A percentile compares a stretch with the other conserved stretches of the same genome.
These are phyloP conservation scores for Fistulinella cinereoalba DNA, from an alignment of 1,284 basidiomycete species.

Conservation along the genomic window DNA sequence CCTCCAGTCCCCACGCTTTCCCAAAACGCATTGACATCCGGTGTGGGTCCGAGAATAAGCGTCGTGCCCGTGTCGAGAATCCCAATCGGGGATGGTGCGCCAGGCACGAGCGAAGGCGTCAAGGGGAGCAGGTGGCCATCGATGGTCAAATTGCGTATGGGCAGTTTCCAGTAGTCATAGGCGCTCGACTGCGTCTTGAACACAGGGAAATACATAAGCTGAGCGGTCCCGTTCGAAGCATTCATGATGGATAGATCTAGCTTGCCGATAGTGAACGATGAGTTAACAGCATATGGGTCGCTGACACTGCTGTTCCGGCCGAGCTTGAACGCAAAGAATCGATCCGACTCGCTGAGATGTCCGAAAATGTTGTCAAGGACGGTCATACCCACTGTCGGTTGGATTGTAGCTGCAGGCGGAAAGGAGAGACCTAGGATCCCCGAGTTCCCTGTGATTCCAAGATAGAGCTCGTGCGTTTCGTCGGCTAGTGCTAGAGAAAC, in stretches of 20 bases:
- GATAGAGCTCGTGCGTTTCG: conserved; percentile 42
- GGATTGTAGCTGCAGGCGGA: conserved; percentile 47
- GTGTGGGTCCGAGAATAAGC: conserved; percentile 50
- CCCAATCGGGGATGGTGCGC: conserved; percentile 44
- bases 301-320: conserved; percentile 32
- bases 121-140: conserved; percentile 41
- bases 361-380: conserved; percentile 51
- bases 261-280: conserved; percentile 53
- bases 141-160: conserved; percentile 45
- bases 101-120: conserved; percentile 46
- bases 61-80: conserved; percentile 61
- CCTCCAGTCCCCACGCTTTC: conserved; percentile 39
- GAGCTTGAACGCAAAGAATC: conserved; percentile 53
- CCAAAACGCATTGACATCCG: conserved; percentile 53
- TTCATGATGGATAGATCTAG: conserved; percentile 41
- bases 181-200: conserved; percentile 36
- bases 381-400: conserved; percentile 41
- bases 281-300: conserved; percentile 27
- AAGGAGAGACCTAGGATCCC: conserved; percentile 59
- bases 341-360: conserved; percentile 38
- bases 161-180: conserved; percentile 61
- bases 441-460: conserved; percentile 49
- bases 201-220: conserved; percentile 43
- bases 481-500: conserved; percentile 45
- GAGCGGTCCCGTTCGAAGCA: conserved; percentile 33